Base-by-base conservation (phyloP, 2,329 filamentous ascomycete genomes). In the Elsinoe perseae region DNA sequence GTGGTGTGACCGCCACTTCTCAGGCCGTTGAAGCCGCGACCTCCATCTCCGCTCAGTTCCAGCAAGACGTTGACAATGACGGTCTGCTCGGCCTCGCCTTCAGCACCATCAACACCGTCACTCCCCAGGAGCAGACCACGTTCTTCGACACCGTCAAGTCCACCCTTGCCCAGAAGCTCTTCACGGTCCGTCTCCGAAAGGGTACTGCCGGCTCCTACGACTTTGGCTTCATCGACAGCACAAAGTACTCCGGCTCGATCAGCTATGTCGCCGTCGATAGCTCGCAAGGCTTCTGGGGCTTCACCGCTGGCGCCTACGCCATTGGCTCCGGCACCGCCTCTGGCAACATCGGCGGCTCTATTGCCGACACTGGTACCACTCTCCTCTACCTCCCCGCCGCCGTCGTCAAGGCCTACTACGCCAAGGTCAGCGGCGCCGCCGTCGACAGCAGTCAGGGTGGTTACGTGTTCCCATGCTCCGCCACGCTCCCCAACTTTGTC, bases 341-440 rank as follows among this genome's bases (percentile, higher is more conserved):
- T 34, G 55, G 66, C 50, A 64, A 82, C 66, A 78, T 82, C 67
- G 62, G 75, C 1, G 61, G 66, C 34, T 78, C 76, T 62, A 86
- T 88, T 66, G 81, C 82, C 64, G 85, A 88, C 72, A 88, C 85
- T 2, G 85, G 85, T 55, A 87, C 85, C 57, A 84, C 83, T 1
- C 80, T 88, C 27, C 57, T 60, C 57, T 72, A 84, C 32, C 78
- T 81, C 57, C 77, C 80, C 62, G 68, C 74, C 30, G 63, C 67
- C 21, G 73, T 81, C 42, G 60, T 61, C 30, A 56, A 43, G 20
- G 66, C 70, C 21, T 74, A 73, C 66, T 74, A 73, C 64, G 59
- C 60, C 20, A 58, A 69, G 50, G 40, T 60, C 50, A 56, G 64
- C 6, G 77, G 80, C 2, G 75, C 84, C 0, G 61, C 70, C 44